Evolutionary conservation across 176 grass and related monocot species (phyloP).

Genomic region (Carex cristatella): DNA sequence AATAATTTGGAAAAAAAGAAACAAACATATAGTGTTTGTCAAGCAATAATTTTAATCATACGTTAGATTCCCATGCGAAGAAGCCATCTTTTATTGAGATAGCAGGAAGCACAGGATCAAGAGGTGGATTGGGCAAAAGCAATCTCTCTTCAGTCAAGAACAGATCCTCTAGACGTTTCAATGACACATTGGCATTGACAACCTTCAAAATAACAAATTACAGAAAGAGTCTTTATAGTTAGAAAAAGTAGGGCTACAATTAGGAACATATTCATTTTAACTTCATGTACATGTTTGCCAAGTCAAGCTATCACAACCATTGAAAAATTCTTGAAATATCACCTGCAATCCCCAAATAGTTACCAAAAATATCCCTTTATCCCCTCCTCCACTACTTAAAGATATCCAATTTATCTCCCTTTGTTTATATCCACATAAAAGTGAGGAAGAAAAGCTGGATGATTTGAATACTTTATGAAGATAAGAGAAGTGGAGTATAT

Average conservation of each 20-base stretch:
- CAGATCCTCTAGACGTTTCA: slow-evolving; percentile 85
- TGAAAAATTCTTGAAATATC: not conserved
- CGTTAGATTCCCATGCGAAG: slow-evolving; percentile 92
- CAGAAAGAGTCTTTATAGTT: not conserved
- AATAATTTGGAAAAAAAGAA: not conserved
- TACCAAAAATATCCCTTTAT: not conserved
- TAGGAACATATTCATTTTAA: not conserved
- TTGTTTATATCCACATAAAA: not conserved
- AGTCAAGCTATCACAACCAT: not conserved
- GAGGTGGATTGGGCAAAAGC: slow-evolving; percentile 80
- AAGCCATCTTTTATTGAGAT: slow-evolving; percentile 90
- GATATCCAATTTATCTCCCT: not conserved
- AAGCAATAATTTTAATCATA: slow-evolving; percentile 23
- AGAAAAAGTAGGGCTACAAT: not conserved
- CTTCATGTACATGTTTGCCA: not conserved
- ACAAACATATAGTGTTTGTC: slow-evolving; percentile 4
- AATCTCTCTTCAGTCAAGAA: slow-evolving; percentile 77
- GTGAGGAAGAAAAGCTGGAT: not conserved
- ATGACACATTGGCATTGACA: slow-evolving; percentile 90
- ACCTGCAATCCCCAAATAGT: not conserved
- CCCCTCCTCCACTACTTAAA: not conserved
- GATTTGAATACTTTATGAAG: not conserved
- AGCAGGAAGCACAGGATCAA: slow-evolving; percentile 62
- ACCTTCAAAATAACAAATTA: slow-evolving; percentile 48
- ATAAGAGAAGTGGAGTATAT: not conserved